A percentile compares a stretch with the other conserved stretches of the same genome.
These are phyloP conservation scores for Dioszegia crocea DNA, from an alignment of 768 basidiomycete species.

Conservation along the genomic window DNA sequence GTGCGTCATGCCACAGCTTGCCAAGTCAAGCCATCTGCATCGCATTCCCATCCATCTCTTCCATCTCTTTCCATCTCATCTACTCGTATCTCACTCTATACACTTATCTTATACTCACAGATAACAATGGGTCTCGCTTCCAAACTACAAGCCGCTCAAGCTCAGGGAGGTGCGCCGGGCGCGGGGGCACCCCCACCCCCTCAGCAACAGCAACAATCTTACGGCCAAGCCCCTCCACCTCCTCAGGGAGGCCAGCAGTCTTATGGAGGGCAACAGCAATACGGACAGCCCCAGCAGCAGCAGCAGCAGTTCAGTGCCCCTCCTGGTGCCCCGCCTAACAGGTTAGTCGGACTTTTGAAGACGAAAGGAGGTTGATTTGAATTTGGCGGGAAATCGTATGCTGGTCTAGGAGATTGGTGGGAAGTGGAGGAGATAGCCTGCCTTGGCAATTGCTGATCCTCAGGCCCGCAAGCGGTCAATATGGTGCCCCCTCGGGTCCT, in stretches of 20 bases:
- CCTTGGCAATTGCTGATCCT: no score
- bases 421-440: no score
- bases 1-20: no score
- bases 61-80: no score
- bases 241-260: neutral
- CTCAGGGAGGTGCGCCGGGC: constrained; percentile 7
- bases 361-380: no score
- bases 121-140: constrained; percentile 43
- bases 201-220: constrained; percentile 13
- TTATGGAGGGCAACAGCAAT: neutral
- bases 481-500: constrained; percentile 24
- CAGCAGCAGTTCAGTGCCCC: neutral
- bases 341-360: neutral
- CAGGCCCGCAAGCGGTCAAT: constrained; percentile 18
- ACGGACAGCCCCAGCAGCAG: constrained; percentile 14
- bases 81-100: no score
- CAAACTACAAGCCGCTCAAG: constrained; percentile 40
- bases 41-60: no score
- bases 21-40: no score
- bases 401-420: no score
- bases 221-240: constrained; percentile 17
- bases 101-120: no score
- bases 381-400: no score
- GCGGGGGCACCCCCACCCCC: constrained; percentile 17
- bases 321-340: neutral